Conservation (phyloP, 176 grass and related monocot genomes). For the Echinochloa phyllopogon region DNA sequence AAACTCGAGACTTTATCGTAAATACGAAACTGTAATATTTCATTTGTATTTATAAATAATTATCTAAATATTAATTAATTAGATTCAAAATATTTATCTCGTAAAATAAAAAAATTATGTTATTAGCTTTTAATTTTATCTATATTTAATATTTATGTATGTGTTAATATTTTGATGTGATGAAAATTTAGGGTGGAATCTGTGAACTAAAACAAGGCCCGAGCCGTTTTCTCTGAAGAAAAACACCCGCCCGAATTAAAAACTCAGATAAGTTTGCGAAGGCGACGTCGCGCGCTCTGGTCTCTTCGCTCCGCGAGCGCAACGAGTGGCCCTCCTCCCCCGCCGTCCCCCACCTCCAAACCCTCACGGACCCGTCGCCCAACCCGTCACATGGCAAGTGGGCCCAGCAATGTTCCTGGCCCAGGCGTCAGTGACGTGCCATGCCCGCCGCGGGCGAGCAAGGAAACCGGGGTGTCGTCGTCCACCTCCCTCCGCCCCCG, state of each 20-base stretch:
- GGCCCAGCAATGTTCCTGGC: fast-evolving
- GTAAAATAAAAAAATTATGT: too few species aligned
- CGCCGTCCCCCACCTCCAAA: neutral
- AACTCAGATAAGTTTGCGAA: constrained; percentile 46
- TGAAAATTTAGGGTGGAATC: too few species aligned
- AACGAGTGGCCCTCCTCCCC: constrained; percentile 47
- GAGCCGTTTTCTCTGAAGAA: constrained; percentile 9
- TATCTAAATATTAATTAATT: too few species aligned
- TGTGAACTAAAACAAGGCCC: too few species aligned
- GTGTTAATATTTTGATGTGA: too few species aligned
- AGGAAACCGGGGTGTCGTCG: constrained; percentile 23
- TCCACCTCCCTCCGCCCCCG: constrained; percentile 37
- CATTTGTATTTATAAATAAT: too few species aligned
- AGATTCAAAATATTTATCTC: too few species aligned
- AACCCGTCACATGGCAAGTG: neutral
- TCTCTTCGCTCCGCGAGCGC: constrained; percentile 38
- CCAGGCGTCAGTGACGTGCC: neutral
- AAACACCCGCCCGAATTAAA: neutral
- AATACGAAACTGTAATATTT: too few species aligned
- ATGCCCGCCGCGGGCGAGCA: neutral
- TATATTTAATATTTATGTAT: too few species aligned
- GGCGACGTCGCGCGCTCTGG: constrained; percentile 63
- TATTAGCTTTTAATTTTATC: too few species aligned
- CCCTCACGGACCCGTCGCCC: fast-evolving
- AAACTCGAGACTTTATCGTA: too few species aligned